These are phyloP conservation scores for Sicyos edulis DNA, from an alignment of 306 rosid genomes.

Conservation along the genomic window DNA sequence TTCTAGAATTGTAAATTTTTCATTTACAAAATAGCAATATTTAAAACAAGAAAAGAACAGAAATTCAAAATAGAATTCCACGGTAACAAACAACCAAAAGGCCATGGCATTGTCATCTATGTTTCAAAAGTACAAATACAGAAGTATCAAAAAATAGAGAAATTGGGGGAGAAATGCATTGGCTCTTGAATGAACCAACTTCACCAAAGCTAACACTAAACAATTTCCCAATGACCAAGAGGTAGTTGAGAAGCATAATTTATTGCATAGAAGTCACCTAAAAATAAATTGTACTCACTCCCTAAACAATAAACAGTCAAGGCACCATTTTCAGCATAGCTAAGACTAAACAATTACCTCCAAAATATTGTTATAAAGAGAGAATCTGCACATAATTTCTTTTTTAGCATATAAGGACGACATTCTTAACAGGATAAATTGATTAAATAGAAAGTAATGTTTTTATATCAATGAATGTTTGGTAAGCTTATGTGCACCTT, in stretches of 20 bases:
- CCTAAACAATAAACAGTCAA: not conserved
- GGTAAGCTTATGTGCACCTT: too few species aligned
- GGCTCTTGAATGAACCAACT: conserved; percentile 6
- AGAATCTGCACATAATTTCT: not conserved
- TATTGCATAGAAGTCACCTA: not conserved
- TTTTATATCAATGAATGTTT: too few species aligned
- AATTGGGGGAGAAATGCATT: not conserved
- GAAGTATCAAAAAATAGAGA: not conserved
- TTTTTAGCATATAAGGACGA: not conserved
- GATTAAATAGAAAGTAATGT: not conserved
- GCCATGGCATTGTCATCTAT: not conserved
- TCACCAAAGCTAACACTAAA: too few species aligned
- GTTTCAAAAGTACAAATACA: not conserved
- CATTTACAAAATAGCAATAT: not conserved
- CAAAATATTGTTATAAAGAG: not conserved
- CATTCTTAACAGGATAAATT: not conserved
- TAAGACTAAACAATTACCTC: not conserved
- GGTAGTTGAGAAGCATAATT: not conserved
- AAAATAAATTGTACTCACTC: not conserved
- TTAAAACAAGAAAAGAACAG: not conserved
- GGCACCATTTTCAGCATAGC: not conserved
- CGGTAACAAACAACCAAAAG: conserved; percentile 4
- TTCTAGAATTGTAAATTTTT: not conserved
- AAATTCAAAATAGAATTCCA: conserved; percentile 3
- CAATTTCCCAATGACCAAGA: too few species aligned